Evolutionary conservation across 2,329 filamentous ascomycete species (phyloP).

Genomic region (Pochonia chlamydosporia): DNA sequence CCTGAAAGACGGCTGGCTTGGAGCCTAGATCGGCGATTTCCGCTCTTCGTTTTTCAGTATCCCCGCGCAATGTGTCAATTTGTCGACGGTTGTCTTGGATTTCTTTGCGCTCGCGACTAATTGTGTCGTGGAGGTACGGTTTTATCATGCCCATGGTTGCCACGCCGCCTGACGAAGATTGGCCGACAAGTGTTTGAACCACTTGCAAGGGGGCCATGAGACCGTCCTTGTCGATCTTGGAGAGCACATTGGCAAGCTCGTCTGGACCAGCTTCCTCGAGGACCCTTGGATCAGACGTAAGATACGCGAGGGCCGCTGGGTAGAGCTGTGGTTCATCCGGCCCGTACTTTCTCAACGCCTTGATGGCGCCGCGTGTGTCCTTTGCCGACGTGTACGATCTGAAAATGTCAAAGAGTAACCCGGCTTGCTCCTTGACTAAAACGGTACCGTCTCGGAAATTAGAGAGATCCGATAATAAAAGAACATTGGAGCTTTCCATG

Average conservation of each 20-base stretch:
- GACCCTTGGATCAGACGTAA: constrained; percentile 76
- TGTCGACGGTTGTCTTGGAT: constrained; percentile 75
- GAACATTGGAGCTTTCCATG: constrained; percentile 91
- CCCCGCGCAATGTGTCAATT: constrained; percentile 75
- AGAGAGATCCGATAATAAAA: constrained; percentile 86
- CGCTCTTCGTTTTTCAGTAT: constrained; percentile 72
- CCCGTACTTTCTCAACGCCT: constrained; percentile 85
- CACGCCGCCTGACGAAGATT: constrained; percentile 48
- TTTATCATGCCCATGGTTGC: constrained; percentile 98
- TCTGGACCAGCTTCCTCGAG: constrained; percentile 78
- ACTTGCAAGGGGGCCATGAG: constrained; percentile 96
- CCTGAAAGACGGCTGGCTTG: constrained; percentile 85
- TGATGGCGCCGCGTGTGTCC: constrained; percentile 86
- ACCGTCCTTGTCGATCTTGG: constrained; percentile 82
- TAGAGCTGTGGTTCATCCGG: constrained; percentile 88
- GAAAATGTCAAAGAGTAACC: constrained; percentile 91
- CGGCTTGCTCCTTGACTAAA: constrained; percentile 88
- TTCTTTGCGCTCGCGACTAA: constrained; percentile 80
- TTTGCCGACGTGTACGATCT: constrained; percentile 89
- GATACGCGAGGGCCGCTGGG: constrained; percentile 85
- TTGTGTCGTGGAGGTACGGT: constrained; percentile 81
- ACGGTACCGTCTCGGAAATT: constrained; percentile 87
- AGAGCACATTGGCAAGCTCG: constrained; percentile 73
- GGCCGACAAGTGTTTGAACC: constrained; percentile 79
- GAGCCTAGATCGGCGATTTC: constrained; percentile 73